Base-by-base conservation (phyloP, 106 monocot genomes). In the Dactylorhiza incarnata region DNA sequence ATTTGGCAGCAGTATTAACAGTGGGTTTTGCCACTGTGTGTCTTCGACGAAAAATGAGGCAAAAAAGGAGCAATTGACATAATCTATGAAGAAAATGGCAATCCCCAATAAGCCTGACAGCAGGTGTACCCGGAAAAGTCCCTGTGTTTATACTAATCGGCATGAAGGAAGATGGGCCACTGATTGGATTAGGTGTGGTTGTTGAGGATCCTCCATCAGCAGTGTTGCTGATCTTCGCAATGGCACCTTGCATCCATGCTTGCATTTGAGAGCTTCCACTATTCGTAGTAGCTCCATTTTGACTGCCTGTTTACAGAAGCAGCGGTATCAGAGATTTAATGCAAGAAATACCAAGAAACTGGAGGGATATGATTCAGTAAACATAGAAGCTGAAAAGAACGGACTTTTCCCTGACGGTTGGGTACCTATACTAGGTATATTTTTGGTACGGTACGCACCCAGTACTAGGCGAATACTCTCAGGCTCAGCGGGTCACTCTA, bases 91-190 rank as follows among this genome's bases (percentile, higher is more conserved):
- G 97, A 76, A 99, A 99, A 89, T 99, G 91, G 59, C 91, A 99
- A 76, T 99, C 97, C 56, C 97, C 97, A 81, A 99, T 88, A 47
- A 99, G 93, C 74, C 97, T 87, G 68, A 99, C 97, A 73, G 97
- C 97, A 84, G 97, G 97, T 73, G 97, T 94, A 76, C 97, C 97
- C 76, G 97, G 97, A 82, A 99, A 99, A 48, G 97, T 99, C 14
- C 86, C 97, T 20, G 97, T 99, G 73, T 99, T 99, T n/a, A 99
- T 86, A 74, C 97, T 94, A 47, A 99, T 99, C 22, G 97, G 97
- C 81, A 91, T 88, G 77, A 93, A 93, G 22, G 86, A 50, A 50
- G 90, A 77, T 37, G 88, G 84, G 16, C 93, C 90, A 73, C 77
- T 86, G 37, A 87, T 74, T 50, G 94, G 83, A 76, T 83, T 99